Percentiles rank a stretch among this genome's conserved stretches.
These are phyloP conservation scores for Thelonectria rubi DNA, from an alignment of 2,329 filamentous ascomycete genomes.

Conservation along the genomic window DNA sequence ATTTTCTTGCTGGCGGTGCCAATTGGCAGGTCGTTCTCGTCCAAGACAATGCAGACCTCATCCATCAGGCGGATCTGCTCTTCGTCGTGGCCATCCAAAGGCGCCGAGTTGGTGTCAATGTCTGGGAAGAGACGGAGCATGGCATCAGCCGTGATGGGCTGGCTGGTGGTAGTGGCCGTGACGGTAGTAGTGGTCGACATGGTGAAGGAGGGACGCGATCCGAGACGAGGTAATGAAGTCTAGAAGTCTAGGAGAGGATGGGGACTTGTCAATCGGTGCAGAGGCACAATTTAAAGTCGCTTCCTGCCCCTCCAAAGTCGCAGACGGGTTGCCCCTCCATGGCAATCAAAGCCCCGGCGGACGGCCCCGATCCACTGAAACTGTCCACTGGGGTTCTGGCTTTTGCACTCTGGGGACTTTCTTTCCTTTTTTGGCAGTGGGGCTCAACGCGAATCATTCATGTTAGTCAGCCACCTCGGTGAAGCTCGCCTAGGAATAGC, in stretches of 20 bases:
- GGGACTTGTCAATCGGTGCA: slow-evolving; percentile 32
- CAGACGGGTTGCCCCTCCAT: slow-evolving; percentile 40
- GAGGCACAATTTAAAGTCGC: slow-evolving; percentile 40
- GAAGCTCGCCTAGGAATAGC: slow-evolving; percentile 39
- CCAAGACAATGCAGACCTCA: slow-evolving; percentile 96
- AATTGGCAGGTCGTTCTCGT: slow-evolving; percentile 91
- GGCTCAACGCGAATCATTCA: slow-evolving; percentile 26
- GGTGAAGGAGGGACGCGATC: slow-evolving; percentile 15
- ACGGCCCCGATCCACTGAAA: slow-evolving; percentile 26
- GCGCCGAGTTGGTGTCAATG: slow-evolving; percentile 74
- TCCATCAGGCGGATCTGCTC: slow-evolving; percentile 99
- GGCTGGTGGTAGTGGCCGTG: slow-evolving; percentile 58
- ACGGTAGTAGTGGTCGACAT: slow-evolving; percentile 47
- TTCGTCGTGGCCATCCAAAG: slow-evolving; percentile 91
- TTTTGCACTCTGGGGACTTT: slow-evolving; percentile 18
- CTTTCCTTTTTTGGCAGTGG: slow-evolving; percentile 34
- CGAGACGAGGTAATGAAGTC: slow-evolving; percentile 1
- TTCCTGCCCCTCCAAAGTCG: slow-evolving; percentile 27
- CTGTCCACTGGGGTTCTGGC: slow-evolving; percentile 31
- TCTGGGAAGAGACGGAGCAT: slow-evolving; percentile 91
- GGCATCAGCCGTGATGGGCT: slow-evolving; percentile 83
- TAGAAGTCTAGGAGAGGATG: slow-evolving; percentile 4
- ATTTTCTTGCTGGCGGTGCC: slow-evolving; percentile 98
- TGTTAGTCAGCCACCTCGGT: slow-evolving; percentile 40
- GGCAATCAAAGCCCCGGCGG: slow-evolving; percentile 16